A percentile compares a stretch with the other conserved stretches of the same genome.
phyloP scores from a whole-genome alignment of 2,329 filamentous ascomycete genomes.

The Colletotrichum melonis region DNA sequence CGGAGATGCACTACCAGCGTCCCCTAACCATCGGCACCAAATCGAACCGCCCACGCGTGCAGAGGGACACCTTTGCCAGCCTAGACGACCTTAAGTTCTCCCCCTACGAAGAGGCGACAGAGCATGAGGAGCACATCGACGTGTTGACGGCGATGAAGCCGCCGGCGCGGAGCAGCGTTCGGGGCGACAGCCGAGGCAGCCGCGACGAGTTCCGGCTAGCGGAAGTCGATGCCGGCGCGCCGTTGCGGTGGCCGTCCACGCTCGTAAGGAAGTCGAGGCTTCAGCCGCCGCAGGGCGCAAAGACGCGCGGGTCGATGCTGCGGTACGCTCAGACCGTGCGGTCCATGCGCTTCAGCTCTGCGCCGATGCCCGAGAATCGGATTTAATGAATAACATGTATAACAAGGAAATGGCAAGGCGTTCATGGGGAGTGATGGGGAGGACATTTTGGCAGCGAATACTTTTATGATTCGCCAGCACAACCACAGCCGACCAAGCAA shows the following conservation, averaged over 20 bases:
- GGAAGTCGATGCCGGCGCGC: slow-evolving; percentile 13
- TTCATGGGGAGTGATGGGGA: neutral
- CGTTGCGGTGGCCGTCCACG: slow-evolving; percentile 17
- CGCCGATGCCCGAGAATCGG: neutral
- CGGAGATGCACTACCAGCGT: slow-evolving; percentile 20
- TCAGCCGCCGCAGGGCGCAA: slow-evolving; percentile 2
- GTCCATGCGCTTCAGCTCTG: neutral
- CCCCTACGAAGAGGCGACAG: neutral
- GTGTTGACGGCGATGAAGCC: slow-evolving; percentile 5
- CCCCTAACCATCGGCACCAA: slow-evolving; percentile 38
- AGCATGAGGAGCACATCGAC: slow-evolving; percentile 14
- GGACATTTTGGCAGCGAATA: neutral
- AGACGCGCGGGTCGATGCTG: neutral
- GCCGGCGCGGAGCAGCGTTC: neutral
- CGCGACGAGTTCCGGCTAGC: slow-evolving; percentile 18
- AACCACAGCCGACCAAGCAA: neutral
- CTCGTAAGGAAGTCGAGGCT: slow-evolving; percentile 21
- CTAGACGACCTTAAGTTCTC: neutral
- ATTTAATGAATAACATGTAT: slow-evolving; percentile 3
- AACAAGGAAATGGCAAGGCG: neutral
- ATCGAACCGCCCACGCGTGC: slow-evolving; percentile 9
- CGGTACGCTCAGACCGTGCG: neutral
- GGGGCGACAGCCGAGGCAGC: neutral
- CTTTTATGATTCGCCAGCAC: neutral
- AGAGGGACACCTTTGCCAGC: slow-evolving; percentile 23